Evolutionary conservation across 2,329 filamentous ascomycete species (phyloP), one percentile per base, ranked within the genome.

Genomic region (Aspergillus ochraceus): DNA sequence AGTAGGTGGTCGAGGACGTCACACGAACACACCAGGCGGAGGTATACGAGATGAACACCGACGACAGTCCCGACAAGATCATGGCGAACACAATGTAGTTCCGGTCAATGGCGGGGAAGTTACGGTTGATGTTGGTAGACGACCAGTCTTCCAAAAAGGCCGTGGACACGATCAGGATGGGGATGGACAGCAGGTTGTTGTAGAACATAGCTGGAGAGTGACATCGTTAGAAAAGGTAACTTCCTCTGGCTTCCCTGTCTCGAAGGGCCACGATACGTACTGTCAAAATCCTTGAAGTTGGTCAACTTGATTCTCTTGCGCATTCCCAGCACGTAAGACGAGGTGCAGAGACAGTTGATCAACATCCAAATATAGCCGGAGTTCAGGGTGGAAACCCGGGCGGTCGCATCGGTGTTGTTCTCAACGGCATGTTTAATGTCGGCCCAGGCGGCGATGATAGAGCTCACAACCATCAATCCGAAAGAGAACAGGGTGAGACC

Each of bases 241-340:
- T 36, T n/a, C 22, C 26, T 22, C 24, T 12, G 20, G 11, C 20
- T 20, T n/a, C 36, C 17, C 36, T 36, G 32, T 14, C 12, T 36
- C 32, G 8, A 36, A 32, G 55, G 20, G 10, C 10, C 8, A 20
- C 20, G 42, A 2, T 17, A 88, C 94, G 80, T 85, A 97, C 94
- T 97, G 77, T 99, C 95, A 83, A 96, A 98, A 77, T 98, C 95
- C 85, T 97, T 97, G 81, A 99, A 98, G 84, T 97, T 97, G 83
- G 96, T 97, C 80, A 96, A 87, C 88, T 98, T 98, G 77, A 99
- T 98, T 66, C 96, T 90, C 84, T 98, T 98, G 75, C 95, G 89
- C 94, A 97, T 98, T 68, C 90, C 86, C 64, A 99, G 80, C 51
- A 98, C 83, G 71, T 96, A 98, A 22, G 91, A 86, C 1, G 95